Evolutionary conservation across 192 early-diverging fungal species (phyloP).

Genomic region (Coemansia sp.): DNA sequence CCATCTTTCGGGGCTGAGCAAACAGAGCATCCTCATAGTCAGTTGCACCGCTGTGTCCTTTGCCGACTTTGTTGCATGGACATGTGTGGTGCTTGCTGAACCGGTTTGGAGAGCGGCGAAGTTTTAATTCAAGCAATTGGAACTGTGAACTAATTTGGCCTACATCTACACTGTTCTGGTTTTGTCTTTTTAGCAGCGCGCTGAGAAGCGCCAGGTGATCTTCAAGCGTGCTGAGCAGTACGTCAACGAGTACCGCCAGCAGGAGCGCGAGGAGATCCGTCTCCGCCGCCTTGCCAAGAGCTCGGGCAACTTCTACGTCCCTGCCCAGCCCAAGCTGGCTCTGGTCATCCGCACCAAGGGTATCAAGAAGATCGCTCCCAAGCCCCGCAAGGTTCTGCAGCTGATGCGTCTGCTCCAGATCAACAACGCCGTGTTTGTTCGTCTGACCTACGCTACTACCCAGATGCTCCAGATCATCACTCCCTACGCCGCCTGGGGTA

Average conservation of each 20-base stretch:
- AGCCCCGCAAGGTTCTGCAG: slow-evolving; percentile 99
- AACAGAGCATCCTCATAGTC: background rate
- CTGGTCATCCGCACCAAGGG: slow-evolving; percentile 99
- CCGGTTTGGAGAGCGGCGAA: too few relatives aligned
- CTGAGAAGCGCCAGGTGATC: slow-evolving; percentile 87
- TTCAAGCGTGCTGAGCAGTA: slow-evolving; percentile 99
- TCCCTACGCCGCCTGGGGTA: slow-evolving; percentile 93
- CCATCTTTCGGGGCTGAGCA: slow-evolving; percentile 87
- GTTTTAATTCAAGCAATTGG: background rate
- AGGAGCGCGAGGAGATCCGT: slow-evolving; percentile 88
- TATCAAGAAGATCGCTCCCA: slow-evolving; percentile 99
- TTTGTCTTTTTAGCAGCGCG: slow-evolving; percentile 46
- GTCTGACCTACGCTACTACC: slow-evolving; percentile 93
- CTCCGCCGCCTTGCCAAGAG: slow-evolving; percentile 92
- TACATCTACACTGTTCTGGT: slow-evolving; percentile 1
- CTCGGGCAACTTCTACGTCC: slow-evolving; percentile 90
- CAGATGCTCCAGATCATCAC: slow-evolving; percentile 97
- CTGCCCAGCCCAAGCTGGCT: slow-evolving; percentile 93
- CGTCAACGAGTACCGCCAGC: slow-evolving; percentile 92
- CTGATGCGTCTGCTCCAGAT: slow-evolving; percentile 98
- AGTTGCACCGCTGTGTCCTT: background rate
- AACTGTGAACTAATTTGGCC: background rate
- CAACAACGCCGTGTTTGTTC: slow-evolving; percentile 97
- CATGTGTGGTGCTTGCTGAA: too few relatives aligned
- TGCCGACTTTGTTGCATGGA: background rate